Evolutionary conservation across 257 asterid species (phyloP).

Genomic region (Solanum lycopersicoides): DNA sequence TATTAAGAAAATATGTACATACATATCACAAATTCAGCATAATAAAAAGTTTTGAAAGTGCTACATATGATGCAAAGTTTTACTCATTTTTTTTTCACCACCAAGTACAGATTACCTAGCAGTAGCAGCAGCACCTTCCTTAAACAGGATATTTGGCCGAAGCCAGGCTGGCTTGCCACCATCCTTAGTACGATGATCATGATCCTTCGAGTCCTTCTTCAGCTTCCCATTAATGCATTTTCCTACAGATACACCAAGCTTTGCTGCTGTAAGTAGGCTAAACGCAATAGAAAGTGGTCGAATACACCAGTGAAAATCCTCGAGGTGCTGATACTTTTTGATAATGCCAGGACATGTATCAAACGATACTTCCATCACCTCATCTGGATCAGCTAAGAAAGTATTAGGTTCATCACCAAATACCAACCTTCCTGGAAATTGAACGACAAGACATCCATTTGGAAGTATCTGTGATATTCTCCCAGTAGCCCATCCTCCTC

Average conservation of each 20-base stretch:
- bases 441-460: slow-evolving; percentile 49
- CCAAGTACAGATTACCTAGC: background rate
- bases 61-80: background rate
- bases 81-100: background rate
- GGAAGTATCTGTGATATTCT: slow-evolving; percentile 37
- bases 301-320: slow-evolving; percentile 62
- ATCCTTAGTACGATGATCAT: slow-evolving; percentile 1
- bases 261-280: slow-evolving; percentile 22
- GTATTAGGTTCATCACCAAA: slow-evolving; percentile 11
- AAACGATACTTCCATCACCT: slow-evolving; percentile 41
- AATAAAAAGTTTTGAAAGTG: background rate
- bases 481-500: slow-evolving; percentile 43
- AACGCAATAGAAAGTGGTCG: slow-evolving; percentile 34
- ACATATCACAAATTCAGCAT: background rate
- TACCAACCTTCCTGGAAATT: slow-evolving; percentile 39
- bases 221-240: slow-evolving; percentile 7
- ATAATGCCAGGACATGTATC: slow-evolving; percentile 39
- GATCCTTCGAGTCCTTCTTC: background rate
- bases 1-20: background rate
- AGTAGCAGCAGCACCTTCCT: slow-evolving; percentile 10
- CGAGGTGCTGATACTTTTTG: slow-evolving; percentile 49
- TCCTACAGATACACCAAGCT: slow-evolving; percentile 34
- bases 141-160: slow-evolving; percentile 17
- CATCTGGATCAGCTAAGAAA: slow-evolving; percentile 52
- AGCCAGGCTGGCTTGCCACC: slow-evolving; percentile 9